Conservation (phyloP, 2,329 filamentous ascomycete genomes). For the Clonostachys rhizophaga region DNA sequence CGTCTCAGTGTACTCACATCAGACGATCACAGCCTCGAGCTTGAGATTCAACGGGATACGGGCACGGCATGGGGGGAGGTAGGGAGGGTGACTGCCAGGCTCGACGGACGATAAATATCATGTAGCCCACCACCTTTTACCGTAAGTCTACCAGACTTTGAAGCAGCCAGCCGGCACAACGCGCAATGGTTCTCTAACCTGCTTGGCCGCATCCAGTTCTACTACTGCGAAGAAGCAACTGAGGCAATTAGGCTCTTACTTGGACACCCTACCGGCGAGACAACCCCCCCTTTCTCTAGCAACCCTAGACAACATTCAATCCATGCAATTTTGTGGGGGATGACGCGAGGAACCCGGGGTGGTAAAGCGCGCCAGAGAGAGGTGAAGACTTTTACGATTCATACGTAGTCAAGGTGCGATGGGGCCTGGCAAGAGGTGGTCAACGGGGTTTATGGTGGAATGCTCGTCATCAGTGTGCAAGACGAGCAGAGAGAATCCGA, state of each 20-base stretch:
- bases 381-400: neutral
- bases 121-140: constrained; percentile 56
- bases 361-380: neutral
- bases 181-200: neutral
- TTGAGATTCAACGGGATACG: no score
- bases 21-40: no score
- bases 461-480: no score
- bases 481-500: no score
- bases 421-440: no score
- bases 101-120: constrained; percentile 34
- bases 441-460: no score
- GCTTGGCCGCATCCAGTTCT: constrained; percentile 21
- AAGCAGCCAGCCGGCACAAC: no score
- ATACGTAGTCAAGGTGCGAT: no score
- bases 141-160: constrained; percentile 11
- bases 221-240: constrained; percentile 50
- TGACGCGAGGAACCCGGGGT: constrained; percentile 1
- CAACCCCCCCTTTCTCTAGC: constrained; percentile 5
- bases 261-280: constrained; percentile 77
- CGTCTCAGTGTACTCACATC: no score
- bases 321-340: constrained; percentile 5
- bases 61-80: no score
- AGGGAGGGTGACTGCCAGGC: no score
- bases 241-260: constrained; percentile 79
- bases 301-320: constrained; percentile 6